Evolutionary conservation across 192 early-diverging fungal species (phyloP).

Genomic region (Kickxella alabastrina): DNA sequence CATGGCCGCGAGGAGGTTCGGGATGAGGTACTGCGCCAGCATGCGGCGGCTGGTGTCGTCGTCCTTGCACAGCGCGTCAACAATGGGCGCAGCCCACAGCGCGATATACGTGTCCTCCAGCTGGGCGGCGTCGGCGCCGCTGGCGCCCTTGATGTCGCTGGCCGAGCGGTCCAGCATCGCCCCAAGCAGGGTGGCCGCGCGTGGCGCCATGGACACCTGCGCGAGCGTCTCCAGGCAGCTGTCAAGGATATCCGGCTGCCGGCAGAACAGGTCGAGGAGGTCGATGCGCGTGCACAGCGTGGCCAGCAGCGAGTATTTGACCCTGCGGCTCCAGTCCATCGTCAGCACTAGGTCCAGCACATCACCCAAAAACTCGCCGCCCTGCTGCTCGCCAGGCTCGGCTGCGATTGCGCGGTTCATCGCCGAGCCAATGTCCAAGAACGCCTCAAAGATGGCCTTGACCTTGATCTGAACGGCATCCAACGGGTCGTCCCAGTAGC

Average conservation of each 20-base stretch:
- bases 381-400: constrained; percentile 7
- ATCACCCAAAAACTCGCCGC: constrained; percentile 51
- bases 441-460: constrained; percentile 63
- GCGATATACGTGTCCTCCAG: constrained; percentile 25
- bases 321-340: constrained; percentile 77
- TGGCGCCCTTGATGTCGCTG: neutral
- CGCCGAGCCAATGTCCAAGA: constrained; percentile 59
- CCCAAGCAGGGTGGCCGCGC: constrained; percentile 46
- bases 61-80: constrained; percentile 34
- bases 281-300: constrained; percentile 49
- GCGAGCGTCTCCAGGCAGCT: constrained; percentile 61
- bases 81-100: constrained; percentile 25
- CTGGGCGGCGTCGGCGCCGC: neutral
- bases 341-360: constrained; percentile 65
- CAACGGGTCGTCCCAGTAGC: constrained; percentile 85
- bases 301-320: constrained; percentile 76
- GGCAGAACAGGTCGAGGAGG: constrained; percentile 51
- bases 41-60: constrained; percentile 44
- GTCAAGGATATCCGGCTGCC: constrained; percentile 61
- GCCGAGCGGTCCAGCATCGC: constrained; percentile 36
- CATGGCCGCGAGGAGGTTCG: constrained; percentile 16
- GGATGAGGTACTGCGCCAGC: constrained; percentile 36
- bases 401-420: constrained; percentile 25
- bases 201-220: constrained; percentile 53
- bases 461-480: constrained; percentile 76